Conservation (phyloP, 2,329 filamentous ascomycete genomes). For the Emmonsiellopsis sp. region DNA sequence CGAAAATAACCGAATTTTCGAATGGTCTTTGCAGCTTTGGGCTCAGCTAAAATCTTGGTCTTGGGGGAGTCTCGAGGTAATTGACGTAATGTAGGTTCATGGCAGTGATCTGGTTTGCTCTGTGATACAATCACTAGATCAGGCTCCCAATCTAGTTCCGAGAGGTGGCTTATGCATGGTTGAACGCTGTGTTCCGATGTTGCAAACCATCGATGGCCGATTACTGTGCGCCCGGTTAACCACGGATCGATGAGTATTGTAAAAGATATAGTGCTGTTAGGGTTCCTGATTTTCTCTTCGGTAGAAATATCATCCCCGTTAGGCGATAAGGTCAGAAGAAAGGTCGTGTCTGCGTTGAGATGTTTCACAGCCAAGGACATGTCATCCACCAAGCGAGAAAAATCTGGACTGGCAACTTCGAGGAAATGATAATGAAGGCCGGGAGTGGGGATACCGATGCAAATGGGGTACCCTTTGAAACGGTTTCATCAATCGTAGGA, state of each 20-base stretch:
- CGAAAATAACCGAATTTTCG: slow-evolving; percentile 61
- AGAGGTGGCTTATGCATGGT: slow-evolving; percentile 50
- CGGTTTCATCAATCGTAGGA: no score
- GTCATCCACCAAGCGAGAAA: neutral
- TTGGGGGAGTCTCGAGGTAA: slow-evolving; percentile 44
- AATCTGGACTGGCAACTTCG: neutral
- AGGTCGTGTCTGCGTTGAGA: slow-evolving; percentile 25
- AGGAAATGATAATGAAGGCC: neutral
- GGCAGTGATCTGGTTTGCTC: slow-evolving; percentile 60
- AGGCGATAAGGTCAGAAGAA: slow-evolving; percentile 24
- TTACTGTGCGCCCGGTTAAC: slow-evolving; percentile 52
- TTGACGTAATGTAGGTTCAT: slow-evolving; percentile 58
- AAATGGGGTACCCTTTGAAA: no score
- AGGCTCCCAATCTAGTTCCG: slow-evolving; percentile 41
- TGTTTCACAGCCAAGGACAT: slow-evolving; percentile 21
- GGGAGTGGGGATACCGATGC: neutral
- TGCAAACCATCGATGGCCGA: slow-evolving; percentile 54
- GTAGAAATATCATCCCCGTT: neutral
- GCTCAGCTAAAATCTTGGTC: slow-evolving; percentile 58
- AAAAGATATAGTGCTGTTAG: slow-evolving; percentile 35
- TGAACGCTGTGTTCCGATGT: slow-evolving; percentile 47
- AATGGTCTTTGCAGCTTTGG: slow-evolving; percentile 56
- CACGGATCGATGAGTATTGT: slow-evolving; percentile 65
- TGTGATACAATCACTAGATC: slow-evolving; percentile 53
- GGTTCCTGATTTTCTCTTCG: slow-evolving; percentile 1